Evolutionary conservation across 2,329 filamentous ascomycete genomes (phyloP).

Genomic region (Drechslera avenae): DNA sequence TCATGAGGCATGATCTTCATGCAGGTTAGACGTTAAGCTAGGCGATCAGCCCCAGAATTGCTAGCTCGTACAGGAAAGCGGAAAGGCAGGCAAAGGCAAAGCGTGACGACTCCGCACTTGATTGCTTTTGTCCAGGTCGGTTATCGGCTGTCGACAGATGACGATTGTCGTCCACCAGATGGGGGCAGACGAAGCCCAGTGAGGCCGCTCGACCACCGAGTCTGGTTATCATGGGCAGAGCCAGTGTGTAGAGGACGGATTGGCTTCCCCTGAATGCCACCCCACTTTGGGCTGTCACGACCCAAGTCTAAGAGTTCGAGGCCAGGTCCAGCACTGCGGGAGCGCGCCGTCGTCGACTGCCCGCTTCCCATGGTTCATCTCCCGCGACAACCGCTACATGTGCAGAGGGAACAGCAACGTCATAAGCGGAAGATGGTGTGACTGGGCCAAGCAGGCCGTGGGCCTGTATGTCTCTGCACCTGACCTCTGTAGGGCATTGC

Average conservation of each 20-base stretch:
- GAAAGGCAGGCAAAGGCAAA: constrained; percentile 1
- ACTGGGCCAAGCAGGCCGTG: constrained; percentile 8
- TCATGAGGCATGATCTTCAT: constrained; percentile 3
- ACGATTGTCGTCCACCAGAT: neutral
- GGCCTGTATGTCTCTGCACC: constrained; percentile 11
- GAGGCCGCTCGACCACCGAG: too few species aligned
- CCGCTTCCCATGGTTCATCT: constrained; percentile 27
- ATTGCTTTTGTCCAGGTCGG: constrained; percentile 7
- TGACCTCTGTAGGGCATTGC: too few species aligned
- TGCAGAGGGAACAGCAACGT: constrained; percentile 10
- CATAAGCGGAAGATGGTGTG: constrained; percentile 14
- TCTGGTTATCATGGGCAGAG: neutral
- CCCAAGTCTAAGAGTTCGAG: constrained; percentile 11
- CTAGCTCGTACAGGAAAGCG: neutral
- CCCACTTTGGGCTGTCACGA: constrained; percentile 29
- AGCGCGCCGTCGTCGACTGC: constrained; percentile 32
- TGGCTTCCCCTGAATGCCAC: constrained; percentile 22
- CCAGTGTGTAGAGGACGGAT: neutral
- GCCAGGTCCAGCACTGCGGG: constrained; percentile 36
- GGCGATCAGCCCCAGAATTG: constrained; percentile 2
- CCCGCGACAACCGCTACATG: constrained; percentile 17
- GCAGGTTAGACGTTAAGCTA: constrained; percentile 14
- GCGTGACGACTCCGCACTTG: constrained; percentile 5
- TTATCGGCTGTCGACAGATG: constrained; percentile 4
- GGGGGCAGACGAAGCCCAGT: neutral